phyloP scores from a whole-genome alignment of 768 basidiomycete species.

The Clathrus columnatus region DNA sequence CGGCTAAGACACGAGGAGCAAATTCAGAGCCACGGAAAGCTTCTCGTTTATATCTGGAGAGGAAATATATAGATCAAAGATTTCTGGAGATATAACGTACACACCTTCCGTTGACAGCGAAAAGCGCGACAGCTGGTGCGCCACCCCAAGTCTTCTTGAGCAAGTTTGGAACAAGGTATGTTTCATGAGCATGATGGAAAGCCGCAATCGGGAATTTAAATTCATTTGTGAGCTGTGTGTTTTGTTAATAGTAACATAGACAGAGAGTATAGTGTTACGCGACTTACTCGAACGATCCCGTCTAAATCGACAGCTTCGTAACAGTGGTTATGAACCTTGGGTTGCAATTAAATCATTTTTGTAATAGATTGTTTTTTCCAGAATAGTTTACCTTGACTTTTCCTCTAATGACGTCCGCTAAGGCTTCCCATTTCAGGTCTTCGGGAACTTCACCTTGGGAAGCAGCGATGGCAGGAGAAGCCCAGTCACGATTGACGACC shows the following conservation, averaged over 20 bases:
- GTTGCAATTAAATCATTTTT: conserved; percentile 16
- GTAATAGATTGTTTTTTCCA: conserved; percentile 11
- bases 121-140: conserved; percentile 34
- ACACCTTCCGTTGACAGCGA: conserved; percentile 37
- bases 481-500: conserved; percentile 40
- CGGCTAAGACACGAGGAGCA: conserved; percentile 30
- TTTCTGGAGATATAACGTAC: not conserved
- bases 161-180: conserved; percentile 34
- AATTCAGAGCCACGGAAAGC: conserved; percentile 33
- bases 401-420: conserved; percentile 28
- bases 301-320: conserved; percentile 30
- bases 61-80: not conserved
- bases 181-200: conserved; percentile 45
- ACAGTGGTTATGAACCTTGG: conserved; percentile 27
- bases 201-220: conserved; percentile 30
- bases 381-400: conserved; percentile 28
- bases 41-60: conserved; percentile 36
- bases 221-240: conserved; percentile 30
- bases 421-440: conserved; percentile 26
- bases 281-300: conserved; percentile 18
- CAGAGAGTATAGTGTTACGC: conserved; percentile 11
- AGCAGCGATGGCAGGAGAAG: conserved; percentile 52
- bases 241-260: not conserved
- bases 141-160: conserved; percentile 38
- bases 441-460: conserved; percentile 24